phyloP scores from a whole-genome alignment of 2,329 filamentous ascomycete species.

The Pseudohalonectria lignicola region DNA sequence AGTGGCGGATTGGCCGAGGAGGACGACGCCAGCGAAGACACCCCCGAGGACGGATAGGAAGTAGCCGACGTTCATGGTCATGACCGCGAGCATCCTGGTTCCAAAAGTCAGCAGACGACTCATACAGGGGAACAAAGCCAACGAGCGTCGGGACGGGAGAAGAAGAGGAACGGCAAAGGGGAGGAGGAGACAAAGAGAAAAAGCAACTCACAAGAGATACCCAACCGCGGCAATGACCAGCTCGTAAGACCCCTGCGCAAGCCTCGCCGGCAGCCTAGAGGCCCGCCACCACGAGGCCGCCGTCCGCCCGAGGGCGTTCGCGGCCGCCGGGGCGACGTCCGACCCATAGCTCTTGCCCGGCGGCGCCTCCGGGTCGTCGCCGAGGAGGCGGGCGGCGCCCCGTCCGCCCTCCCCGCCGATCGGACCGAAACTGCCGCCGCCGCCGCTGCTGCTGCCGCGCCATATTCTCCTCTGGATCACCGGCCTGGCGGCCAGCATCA shows the following conservation, averaged over 20 bases:
- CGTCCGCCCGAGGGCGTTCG: conserved; percentile 56
- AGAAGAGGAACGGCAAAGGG: no score
- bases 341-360: conserved; percentile 74
- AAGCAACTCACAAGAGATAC: conserved; percentile 69
- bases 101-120: no score
- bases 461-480: conserved; percentile 52
- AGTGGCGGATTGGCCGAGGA: conserved; percentile 59
- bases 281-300: conserved; percentile 44
- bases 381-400: conserved; percentile 47
- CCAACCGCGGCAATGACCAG: conserved; percentile 65
- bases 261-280: conserved; percentile 73
- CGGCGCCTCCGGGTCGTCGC: conserved; percentile 52
- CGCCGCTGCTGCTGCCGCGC: conserved; percentile 65
- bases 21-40: conserved; percentile 76
- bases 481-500: conserved; percentile 61
- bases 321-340: no score
- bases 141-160: no score
- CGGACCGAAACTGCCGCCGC: conserved; percentile 57
- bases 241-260: conserved; percentile 60
- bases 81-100: conserved; percentile 77
- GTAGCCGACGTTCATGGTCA: conserved; percentile 75
- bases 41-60: conserved; percentile 64
- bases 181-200: no score
- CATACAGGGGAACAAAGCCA: no score
- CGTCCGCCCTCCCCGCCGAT: conserved; percentile 49